These are phyloP conservation scores for Microbotryum violaceum DNA, from an alignment of 1,284 basidiomycete species.

Conservation along the genomic window DNA sequence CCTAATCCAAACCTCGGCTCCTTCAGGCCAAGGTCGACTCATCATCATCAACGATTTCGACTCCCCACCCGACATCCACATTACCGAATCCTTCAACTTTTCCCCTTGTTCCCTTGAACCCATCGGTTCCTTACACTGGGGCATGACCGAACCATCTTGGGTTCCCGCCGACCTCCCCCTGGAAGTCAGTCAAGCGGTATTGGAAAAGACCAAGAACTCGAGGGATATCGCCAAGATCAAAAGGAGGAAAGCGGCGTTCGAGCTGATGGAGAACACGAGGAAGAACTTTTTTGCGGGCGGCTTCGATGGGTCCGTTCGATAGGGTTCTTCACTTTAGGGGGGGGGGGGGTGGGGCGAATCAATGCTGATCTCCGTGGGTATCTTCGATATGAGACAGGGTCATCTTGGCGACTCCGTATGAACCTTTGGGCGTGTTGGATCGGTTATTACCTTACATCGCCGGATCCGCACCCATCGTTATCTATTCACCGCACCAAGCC, in stretches of 20 bases:
- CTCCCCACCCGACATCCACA: constrained; percentile 84
- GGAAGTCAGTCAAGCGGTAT: constrained; percentile 5
- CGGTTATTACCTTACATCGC: constrained; percentile 65
- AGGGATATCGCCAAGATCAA: constrained; percentile 59
- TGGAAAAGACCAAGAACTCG: constrained; percentile 52
- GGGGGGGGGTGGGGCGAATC: too few species aligned
- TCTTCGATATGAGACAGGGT: constrained; percentile 49
- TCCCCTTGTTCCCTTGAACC: constrained; percentile 49
- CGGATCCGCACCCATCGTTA: constrained; percentile 77
- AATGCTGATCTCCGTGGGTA: neutral
- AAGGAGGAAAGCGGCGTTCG: constrained; percentile 60
- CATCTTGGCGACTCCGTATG: constrained; percentile 75
- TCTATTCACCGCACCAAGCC: constrained; percentile 39
- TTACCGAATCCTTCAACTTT: constrained; percentile 81
- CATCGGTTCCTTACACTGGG: constrained; percentile 75
- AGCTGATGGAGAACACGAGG: constrained; percentile 56
- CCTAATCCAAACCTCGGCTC: constrained; percentile 2
- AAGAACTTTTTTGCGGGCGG: constrained; percentile 78
- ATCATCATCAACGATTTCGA: constrained; percentile 81
- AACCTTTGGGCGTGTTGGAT: constrained; percentile 72
- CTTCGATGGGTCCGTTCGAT: constrained; percentile 63
- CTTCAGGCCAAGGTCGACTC: constrained; percentile 65
- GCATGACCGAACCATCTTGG: constrained; percentile 72
- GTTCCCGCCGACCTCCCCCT: constrained; percentile 50
- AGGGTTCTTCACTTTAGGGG: neutral